Evolutionary conservation across 257 asterid species (phyloP).

Genomic region (Ajuga chamaepitys): DNA sequence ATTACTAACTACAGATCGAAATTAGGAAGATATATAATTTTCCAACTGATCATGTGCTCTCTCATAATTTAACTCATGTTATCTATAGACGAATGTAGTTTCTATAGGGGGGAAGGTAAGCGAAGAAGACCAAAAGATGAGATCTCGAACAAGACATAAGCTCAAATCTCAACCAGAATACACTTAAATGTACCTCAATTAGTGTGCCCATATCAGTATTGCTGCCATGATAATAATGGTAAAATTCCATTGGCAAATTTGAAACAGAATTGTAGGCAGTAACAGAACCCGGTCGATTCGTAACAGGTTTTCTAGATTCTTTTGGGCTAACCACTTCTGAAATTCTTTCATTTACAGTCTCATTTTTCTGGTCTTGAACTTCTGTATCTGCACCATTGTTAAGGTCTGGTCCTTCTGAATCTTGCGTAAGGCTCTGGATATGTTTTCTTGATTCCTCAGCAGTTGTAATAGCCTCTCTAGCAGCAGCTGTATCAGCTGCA

Average conservation of each 20-base stretch:
- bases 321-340: conserved; percentile 15
- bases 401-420: conserved; percentile 21
- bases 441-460: conserved; percentile 63
- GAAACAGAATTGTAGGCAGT: conserved; percentile 42
- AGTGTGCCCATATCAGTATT: conserved; percentile 91
- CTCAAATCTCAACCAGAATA: neutral
- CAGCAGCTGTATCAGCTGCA: conserved; percentile 73
- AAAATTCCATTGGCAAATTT: conserved; percentile 83
- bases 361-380: conserved; percentile 27
- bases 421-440: conserved; percentile 25
- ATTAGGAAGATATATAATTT: neutral
- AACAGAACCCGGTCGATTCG: conserved; percentile 31
- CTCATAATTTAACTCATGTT: neutral
- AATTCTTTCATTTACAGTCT: conserved; percentile 18
- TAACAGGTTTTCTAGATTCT: conserved; percentile 30
- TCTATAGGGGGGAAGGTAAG: neutral
- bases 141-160: conserved; percentile 3
- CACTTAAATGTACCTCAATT: conserved; percentile 54
- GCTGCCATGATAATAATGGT: conserved; percentile 96
- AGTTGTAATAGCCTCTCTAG: conserved; percentile 78
- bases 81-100: neutral
- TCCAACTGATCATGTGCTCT: neutral
- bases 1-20: neutral
- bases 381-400: conserved; percentile 11
- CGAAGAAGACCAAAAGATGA: neutral